Conservation (phyloP, 352 stramenopile genomes). For the Phytophthora megakarya region DNA sequence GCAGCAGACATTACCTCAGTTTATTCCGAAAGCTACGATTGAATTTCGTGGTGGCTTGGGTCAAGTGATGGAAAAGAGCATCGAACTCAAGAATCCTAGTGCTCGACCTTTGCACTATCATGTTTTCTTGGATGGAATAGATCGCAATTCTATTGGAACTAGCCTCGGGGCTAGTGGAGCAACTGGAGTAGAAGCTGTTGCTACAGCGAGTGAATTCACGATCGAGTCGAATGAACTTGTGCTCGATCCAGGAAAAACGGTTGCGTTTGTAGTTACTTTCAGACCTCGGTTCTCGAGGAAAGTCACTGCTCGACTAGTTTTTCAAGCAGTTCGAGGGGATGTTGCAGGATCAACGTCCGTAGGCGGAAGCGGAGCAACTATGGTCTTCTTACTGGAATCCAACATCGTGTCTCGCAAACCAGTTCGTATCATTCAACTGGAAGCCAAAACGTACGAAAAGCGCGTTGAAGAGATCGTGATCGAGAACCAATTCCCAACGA, state of each 20-base stretch:
- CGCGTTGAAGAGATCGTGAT: conserved; percentile 78
- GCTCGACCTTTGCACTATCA: conserved; percentile 84
- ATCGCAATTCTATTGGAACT: not conserved
- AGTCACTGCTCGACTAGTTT: conserved; percentile 88
- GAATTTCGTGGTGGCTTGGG: conserved; percentile 91
- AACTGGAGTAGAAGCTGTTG: not conserved
- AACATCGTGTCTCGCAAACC: conserved; percentile 81
- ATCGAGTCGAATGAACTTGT: conserved; percentile 72
- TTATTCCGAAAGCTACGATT: conserved; percentile 93
- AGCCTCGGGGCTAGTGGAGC: not conserved
- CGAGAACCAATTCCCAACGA: conserved; percentile 85
- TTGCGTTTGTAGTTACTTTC: conserved; percentile 84
- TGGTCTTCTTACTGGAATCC: conserved; percentile 91
- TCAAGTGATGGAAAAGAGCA: conserved; percentile 89
- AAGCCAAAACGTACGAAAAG: conserved; percentile 82
- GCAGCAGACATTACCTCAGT: conserved; percentile 90
- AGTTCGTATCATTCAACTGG: conserved; percentile 80
- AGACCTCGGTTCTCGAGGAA: conserved; percentile 85
- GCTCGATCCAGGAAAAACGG: conserved; percentile 77
- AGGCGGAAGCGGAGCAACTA: conserved; percentile 59
- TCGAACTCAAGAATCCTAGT: conserved; percentile 94
- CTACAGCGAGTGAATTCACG: conserved; percentile 56
- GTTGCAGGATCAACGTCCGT: conserved; percentile 21
- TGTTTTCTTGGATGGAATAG: conserved; percentile 79
- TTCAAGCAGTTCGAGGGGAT: conserved; percentile 70